Conservation (phyloP, 1,284 basidiomycete genomes). For the Malassezia sp. region DNA sequence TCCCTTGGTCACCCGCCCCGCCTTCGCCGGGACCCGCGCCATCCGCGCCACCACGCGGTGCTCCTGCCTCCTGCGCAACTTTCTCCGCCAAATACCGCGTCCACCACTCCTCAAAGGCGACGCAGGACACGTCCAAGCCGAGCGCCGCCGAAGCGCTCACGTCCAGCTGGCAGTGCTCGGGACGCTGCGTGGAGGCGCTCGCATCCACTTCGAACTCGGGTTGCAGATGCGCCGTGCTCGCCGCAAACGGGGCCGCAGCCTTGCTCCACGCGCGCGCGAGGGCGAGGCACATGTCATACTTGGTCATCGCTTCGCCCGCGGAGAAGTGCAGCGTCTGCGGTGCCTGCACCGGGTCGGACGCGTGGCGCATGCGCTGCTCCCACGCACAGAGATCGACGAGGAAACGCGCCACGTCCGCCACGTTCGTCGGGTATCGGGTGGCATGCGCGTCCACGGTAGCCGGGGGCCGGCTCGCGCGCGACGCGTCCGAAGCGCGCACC, state of each 20-base stretch:
- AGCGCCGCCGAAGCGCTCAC: constrained; percentile 21
- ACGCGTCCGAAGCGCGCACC: constrained; percentile 11
- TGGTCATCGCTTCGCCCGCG: constrained; percentile 49
- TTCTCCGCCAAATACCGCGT: constrained; percentile 25
- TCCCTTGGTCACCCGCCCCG: not conserved
- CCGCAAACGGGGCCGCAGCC: constrained; percentile 20
- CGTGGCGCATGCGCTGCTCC: constrained; percentile 4
- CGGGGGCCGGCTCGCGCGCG: not conserved
- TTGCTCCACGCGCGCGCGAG: constrained; percentile 30
- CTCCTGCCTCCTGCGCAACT: too few relatives aligned
- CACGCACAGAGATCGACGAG: constrained; percentile 46
- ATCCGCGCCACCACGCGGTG: too few relatives aligned
- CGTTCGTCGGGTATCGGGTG: constrained; percentile 51
- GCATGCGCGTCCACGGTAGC: constrained; percentile 46
- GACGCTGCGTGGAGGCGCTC: constrained; percentile 32
- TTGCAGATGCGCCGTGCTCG: constrained; percentile 27
- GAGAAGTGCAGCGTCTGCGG: constrained; percentile 49
- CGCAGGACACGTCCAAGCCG: constrained; percentile 27
- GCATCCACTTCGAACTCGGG: constrained; percentile 39
- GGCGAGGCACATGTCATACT: constrained; percentile 50
- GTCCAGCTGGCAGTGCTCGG: constrained; percentile 40
- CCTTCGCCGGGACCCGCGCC: too few relatives aligned
- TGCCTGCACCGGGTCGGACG: not conserved
- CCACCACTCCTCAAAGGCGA: constrained; percentile 41
- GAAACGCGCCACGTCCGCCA: constrained; percentile 49